These are phyloP conservation scores for Pseudocercospora musae DNA, from an alignment of 2,329 filamentous ascomycete genomes.

Conservation along the genomic window DNA sequence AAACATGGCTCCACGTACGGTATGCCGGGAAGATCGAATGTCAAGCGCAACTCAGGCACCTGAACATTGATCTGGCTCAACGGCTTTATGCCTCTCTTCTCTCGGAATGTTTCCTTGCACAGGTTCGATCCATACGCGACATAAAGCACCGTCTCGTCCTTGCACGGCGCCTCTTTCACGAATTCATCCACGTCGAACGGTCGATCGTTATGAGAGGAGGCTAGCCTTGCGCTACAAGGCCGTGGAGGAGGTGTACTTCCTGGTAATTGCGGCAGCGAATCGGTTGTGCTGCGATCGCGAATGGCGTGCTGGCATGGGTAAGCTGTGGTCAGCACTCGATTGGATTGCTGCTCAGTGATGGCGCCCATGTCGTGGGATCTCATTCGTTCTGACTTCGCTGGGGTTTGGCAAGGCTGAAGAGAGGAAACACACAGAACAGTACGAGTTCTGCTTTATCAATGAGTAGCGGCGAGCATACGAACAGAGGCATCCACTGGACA, in stretches of 20 bases:
- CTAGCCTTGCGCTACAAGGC: slow-evolving; percentile 20
- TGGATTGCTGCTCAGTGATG: slow-evolving; percentile 2
- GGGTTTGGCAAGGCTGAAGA: background rate
- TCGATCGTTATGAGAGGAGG: slow-evolving; percentile 18
- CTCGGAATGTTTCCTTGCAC: slow-evolving; percentile 73
- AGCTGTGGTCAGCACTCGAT: slow-evolving; percentile 18
- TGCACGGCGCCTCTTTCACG: slow-evolving; percentile 11
- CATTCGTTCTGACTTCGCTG: background rate
- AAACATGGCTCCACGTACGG: slow-evolving; percentile 92
- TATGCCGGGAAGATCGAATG: slow-evolving; percentile 80
- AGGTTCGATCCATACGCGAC: slow-evolving; percentile 89
- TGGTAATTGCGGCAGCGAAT: slow-evolving; percentile 1
- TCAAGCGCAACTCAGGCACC: slow-evolving; percentile 72
- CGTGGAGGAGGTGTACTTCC: slow-evolving; percentile 6
- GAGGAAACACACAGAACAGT: background rate
- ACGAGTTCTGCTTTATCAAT: background rate
- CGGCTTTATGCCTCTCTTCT: slow-evolving; percentile 73
- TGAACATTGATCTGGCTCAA: slow-evolving; percentile 77
- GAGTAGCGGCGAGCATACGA: background rate
- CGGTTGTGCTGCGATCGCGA: slow-evolving; percentile 4
- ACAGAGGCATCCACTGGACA: background rate
- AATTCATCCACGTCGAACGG: slow-evolving; percentile 21
- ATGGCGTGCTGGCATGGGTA: slow-evolving; percentile 24
- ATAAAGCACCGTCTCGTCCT: slow-evolving; percentile 34
- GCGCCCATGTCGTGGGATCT: slow-evolving; percentile 4